Conservation (phyloP, 108 stramenopile genomes). For the Mayamaea pseudoterrestris region DNA sequence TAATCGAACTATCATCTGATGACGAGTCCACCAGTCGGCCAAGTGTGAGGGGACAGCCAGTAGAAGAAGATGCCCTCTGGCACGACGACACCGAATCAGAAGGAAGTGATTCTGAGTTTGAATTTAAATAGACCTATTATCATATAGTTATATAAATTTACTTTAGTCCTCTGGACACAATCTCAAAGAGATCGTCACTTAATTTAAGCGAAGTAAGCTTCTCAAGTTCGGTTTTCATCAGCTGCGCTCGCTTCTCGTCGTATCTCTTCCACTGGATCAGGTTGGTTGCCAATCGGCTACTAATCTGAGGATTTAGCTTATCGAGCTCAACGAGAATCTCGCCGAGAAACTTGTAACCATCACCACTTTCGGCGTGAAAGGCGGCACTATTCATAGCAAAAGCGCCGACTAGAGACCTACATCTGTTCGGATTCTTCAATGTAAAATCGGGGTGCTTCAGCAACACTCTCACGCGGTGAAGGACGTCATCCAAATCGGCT, state of each 20-base stretch:
- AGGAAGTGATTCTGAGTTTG: too few relatives aligned
- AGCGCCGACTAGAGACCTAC: constrained; percentile 68
- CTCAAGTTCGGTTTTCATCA: constrained; percentile 74
- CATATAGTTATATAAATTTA: constrained; percentile 11
- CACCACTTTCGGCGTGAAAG: constrained; percentile 83
- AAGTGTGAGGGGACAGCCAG: too few relatives aligned
- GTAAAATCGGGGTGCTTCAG: constrained; percentile 81
- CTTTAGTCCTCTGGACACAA: constrained; percentile 59
- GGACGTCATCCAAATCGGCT: constrained; percentile 53
- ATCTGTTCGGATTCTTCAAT: constrained; percentile 86
- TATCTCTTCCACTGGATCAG: constrained; percentile 80
- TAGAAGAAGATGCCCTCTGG: too few relatives aligned
- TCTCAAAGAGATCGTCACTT: constrained; percentile 74
- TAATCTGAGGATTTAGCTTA: constrained; percentile 85
- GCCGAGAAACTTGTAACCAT: constrained; percentile 80
- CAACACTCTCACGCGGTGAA: constrained; percentile 46
- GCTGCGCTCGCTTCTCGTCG: constrained; percentile 43
- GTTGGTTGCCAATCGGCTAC: constrained; percentile 54
- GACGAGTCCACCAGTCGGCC: constrained; percentile 14
- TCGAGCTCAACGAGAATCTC: constrained; percentile 75
- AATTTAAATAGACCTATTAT: too few relatives aligned
- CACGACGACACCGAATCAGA: too few relatives aligned
- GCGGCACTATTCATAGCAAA: constrained; percentile 67
- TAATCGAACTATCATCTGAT: constrained; percentile 40
- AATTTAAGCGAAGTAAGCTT: constrained; percentile 52